Evolutionary conservation across 1,284 basidiomycete genomes (phyloP), one percentile per base, ranked within the genome.

Genomic region (Ceratorhiza oryzae-sativae): DNA sequence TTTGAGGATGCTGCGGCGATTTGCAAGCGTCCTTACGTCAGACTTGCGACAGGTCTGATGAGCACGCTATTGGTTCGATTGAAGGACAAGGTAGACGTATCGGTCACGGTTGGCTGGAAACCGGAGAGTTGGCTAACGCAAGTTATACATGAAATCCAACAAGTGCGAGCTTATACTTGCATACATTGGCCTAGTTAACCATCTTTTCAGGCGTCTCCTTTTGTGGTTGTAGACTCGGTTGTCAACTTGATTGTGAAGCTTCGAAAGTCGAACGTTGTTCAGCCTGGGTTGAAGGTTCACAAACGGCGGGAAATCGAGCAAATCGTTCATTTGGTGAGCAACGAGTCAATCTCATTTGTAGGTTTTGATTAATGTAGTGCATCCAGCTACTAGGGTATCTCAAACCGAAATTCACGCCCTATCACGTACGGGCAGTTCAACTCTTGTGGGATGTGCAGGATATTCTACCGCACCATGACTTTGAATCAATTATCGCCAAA

Each of bases 381-480:
- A 61, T 73, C 73, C 65, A 93, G 85, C 84, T 98, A 0, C 84
- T 98, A 73, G 83, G 83, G 56, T 97, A 93, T 79, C 84, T 98
- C 23, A 85, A 86, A 5, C 86, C 88, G 0, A 81, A 88, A 25
- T 87, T 82, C 75, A 84, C 90, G 0, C 83, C 86, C 0, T 96
- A 94, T 78, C 95, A 98, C 79, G 86, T 88, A 49, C 90, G 94
- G 27, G 88, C 92, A 5, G 91, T 94, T 23, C 89, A 86, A 76
- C 83, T 98, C n/a, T 85, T 98, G 18, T 98, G 96, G 95, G 85
- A 86, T 0, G 80, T 97, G 23, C 90, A 95, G 77, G 85, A 84
- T 25, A 82, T 87, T 1, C 87, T 89, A 12, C 82, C 84, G 2
- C 83, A 84, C 32, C 84, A 86, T 39, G 86, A 92, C 77, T 86